These are phyloP conservation scores for Cordyceps cicadae DNA, from an alignment of 2,329 filamentous ascomycete genomes.

Conservation along the genomic window DNA sequence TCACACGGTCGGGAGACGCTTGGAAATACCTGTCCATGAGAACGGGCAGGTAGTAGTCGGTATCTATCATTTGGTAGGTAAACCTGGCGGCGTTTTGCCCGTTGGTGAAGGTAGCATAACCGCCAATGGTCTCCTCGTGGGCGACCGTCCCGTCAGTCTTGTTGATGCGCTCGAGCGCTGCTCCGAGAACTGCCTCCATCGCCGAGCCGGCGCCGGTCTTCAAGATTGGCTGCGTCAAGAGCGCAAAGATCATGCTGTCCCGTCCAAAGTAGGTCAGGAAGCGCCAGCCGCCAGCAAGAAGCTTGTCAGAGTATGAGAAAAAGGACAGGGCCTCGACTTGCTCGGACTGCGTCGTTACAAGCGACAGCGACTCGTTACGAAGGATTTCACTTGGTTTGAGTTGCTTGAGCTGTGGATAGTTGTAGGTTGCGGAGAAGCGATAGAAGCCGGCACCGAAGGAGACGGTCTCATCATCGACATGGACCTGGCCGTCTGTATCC, in stretches of 20 bases:
- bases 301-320: conserved; percentile 54
- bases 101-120: conserved; percentile 56
- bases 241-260: conserved; percentile 53
- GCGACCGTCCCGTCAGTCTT: conserved; percentile 51
- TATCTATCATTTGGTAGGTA: conserved; percentile 55
- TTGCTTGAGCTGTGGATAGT: conserved; percentile 54
- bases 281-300: conserved; percentile 56
- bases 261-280: conserved; percentile 61
- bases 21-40: conserved; percentile 50
- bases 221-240: conserved; percentile 50
- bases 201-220: conserved; percentile 46
- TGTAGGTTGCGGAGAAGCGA: conserved; percentile 48
- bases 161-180: conserved; percentile 54
- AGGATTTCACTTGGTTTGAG: conserved; percentile 42
- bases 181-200: conserved; percentile 52
- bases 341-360: conserved; percentile 37
- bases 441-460: conserved; percentile 47
- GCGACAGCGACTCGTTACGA: conserved; percentile 34
- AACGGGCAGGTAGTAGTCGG: conserved; percentile 52
- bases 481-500: conserved; percentile 22
- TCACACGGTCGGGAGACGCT: conserved; percentile 30
- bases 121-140: conserved; percentile 58
- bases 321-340: conserved; percentile 50
- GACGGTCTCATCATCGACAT: conserved; percentile 34
- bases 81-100: conserved; percentile 44